Percentiles rank a stretch among this genome's conserved stretches.
These are phyloP conservation scores for Spergularia azorica DNA, from an alignment of 179 eudicot genomes.

Conservation along the genomic window DNA sequence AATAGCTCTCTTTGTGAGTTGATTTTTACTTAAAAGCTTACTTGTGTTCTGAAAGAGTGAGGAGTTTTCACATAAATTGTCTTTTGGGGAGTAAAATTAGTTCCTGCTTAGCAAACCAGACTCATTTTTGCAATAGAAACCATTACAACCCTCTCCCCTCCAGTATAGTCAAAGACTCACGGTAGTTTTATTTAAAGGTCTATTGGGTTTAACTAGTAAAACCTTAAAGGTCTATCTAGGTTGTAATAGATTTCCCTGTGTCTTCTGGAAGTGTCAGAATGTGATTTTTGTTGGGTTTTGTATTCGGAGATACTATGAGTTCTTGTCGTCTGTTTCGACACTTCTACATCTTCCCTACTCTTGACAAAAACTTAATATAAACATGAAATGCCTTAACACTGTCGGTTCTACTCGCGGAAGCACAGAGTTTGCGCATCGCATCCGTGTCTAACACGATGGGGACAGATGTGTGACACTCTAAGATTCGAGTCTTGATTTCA, in stretches of 20 bases:
- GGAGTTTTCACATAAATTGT: not conserved
- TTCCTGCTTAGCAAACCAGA: not conserved
- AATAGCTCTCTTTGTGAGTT: not conserved
- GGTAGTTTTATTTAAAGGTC: too few species aligned
- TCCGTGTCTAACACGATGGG: too few species aligned
- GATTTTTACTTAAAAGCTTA: not conserved
- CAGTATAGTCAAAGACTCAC: too few species aligned
- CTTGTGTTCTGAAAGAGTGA: not conserved
- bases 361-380: too few species aligned
- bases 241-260: too few species aligned
- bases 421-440: too few species aligned
- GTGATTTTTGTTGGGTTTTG: not conserved
- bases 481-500: too few species aligned
- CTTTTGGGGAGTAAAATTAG: not conserved
- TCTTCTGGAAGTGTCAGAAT: too few species aligned
- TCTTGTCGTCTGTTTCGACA: not conserved
- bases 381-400: not conserved
- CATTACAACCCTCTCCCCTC: not conserved
- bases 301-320: not conserved
- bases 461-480: too few species aligned
- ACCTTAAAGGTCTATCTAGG: too few species aligned
- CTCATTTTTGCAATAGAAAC: not conserved
- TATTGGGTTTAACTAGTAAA: too few species aligned
- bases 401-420: too few species aligned
- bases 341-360: not conserved